Conservation (phyloP, 169 alveolate genomes). For the Plasmodium ovale region DNA sequence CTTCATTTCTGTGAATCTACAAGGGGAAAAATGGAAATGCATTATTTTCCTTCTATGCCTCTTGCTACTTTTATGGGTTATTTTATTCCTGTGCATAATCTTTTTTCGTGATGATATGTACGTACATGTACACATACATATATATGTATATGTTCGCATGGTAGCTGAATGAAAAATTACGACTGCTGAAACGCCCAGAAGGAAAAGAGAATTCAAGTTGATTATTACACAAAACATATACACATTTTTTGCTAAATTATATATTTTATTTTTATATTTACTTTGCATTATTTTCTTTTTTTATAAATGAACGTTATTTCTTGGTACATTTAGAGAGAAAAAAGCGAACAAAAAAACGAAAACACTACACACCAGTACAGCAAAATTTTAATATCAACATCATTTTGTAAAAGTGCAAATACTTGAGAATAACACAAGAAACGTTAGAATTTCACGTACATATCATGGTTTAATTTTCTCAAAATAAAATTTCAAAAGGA, state of each 20-base stretch:
- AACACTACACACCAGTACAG: slow-evolving; percentile 8
- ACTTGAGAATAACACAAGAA: background rate
- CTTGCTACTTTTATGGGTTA: background rate
- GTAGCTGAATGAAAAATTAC: too few species aligned
- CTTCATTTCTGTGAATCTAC: slow-evolving; percentile 47
- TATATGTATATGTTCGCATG: background rate
- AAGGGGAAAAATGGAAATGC: background rate
- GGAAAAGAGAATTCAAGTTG: slow-evolving; percentile 35
- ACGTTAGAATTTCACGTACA: background rate
- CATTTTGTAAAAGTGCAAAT: slow-evolving; percentile 20
- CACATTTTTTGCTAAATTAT: slow-evolving; percentile 56
- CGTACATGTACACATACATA: background rate
- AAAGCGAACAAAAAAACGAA: slow-evolving; percentile 14
- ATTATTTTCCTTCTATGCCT: background rate
- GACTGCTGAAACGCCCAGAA: slow-evolving; percentile 33
- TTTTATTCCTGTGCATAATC: background rate
- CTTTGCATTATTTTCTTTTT: slow-evolving; percentile 67
- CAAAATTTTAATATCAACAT: slow-evolving; percentile 24
- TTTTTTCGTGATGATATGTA: background rate
- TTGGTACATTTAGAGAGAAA: slow-evolving; percentile 4
- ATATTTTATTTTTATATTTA: slow-evolving; percentile 46
- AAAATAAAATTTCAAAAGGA: background rate
- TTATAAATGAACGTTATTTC: slow-evolving; percentile 3
- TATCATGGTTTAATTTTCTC: background rate
- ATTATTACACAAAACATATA: slow-evolving; percentile 46